A percentile compares a stretch with the other conserved stretches of the same genome.
Conservation (phyloP, 768 basidiomycete species). For the Tricholoma matsutake region DNA sequence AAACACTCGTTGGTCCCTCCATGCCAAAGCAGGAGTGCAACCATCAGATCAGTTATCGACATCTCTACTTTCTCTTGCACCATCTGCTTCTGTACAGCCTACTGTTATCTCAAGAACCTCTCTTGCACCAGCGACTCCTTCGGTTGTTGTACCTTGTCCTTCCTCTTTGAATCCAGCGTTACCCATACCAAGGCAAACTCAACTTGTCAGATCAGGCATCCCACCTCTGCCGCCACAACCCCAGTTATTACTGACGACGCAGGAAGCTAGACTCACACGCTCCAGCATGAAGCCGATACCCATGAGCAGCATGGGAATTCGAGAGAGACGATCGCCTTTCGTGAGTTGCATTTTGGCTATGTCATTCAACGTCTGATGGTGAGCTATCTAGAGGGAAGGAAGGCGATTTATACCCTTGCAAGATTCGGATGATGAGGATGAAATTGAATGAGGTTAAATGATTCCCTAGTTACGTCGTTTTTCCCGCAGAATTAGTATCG, state of each 20-base stretch:
- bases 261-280: neutral
- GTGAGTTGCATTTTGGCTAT: slow-evolving; percentile 16
- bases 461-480: neutral
- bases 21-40: neutral
- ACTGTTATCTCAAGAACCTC: neutral
- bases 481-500: neutral
- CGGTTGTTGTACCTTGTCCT: neutral
- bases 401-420: slow-evolving; percentile 47
- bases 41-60: neutral
- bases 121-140: neutral
- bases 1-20: neutral
- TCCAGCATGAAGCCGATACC: neutral
- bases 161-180: neutral
- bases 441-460: neutral
- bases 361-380: neutral
- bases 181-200: neutral
- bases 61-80: neutral
- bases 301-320: neutral
- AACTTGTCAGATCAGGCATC: neutral
- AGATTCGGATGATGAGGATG: slow-evolving; percentile 38
- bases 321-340: slow-evolving; percentile 25
- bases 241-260: neutral
- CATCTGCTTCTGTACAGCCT: neutral
- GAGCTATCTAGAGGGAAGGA: slow-evolving; percentile 36
- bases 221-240: neutral